Percentiles rank a stretch among this genome's conserved stretches.
Conservation (phyloP, 441 rosid species). For the Melastoma candidum region DNA sequence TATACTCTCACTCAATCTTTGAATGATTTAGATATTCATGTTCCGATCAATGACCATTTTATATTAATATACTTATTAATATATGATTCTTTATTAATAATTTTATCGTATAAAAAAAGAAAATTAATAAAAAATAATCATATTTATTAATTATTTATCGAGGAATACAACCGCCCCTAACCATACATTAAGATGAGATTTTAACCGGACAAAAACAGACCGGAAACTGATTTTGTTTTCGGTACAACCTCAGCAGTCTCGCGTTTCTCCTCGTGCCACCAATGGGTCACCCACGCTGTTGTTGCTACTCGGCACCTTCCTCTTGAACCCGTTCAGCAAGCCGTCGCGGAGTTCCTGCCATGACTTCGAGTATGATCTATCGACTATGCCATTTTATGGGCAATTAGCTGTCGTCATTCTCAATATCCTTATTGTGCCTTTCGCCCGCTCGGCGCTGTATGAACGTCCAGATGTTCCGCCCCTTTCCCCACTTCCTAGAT, state of each 20-base stretch:
- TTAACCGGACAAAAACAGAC: too few relatives aligned
- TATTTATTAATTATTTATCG: too few relatives aligned
- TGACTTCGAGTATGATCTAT: conserved; percentile 86
- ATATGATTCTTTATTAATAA: too few relatives aligned
- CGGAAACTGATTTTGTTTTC: conserved; percentile 33
- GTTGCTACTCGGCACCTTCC: conserved; percentile 79
- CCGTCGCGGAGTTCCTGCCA: conserved; percentile 74
- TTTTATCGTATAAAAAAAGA: too few relatives aligned
- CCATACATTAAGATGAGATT: too few relatives aligned
- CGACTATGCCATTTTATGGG: conserved; percentile 56
- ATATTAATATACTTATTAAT: too few relatives aligned
- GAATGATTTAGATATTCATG: too few relatives aligned
- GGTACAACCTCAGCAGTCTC: conserved; percentile 78
- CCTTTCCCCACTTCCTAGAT: conserved; percentile 78
- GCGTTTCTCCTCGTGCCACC: conserved; percentile 40
- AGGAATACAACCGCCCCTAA: too few relatives aligned
- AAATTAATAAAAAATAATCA: too few relatives aligned
- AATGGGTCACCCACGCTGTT: conserved; percentile 71
- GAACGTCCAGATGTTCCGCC: conserved; percentile 80
- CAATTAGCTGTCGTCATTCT: conserved; percentile 72
- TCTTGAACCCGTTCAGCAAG: conserved; percentile 45
- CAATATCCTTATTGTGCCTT: conserved; percentile 52
- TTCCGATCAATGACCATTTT: too few relatives aligned
- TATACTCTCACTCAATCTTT: too few relatives aligned
- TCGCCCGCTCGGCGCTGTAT: conserved; percentile 46